Evolutionary conservation across 148 eudicot genomes (phyloP), one percentile per base, ranked within the genome.

Genomic region (Camellia lanceoleosa): DNA sequence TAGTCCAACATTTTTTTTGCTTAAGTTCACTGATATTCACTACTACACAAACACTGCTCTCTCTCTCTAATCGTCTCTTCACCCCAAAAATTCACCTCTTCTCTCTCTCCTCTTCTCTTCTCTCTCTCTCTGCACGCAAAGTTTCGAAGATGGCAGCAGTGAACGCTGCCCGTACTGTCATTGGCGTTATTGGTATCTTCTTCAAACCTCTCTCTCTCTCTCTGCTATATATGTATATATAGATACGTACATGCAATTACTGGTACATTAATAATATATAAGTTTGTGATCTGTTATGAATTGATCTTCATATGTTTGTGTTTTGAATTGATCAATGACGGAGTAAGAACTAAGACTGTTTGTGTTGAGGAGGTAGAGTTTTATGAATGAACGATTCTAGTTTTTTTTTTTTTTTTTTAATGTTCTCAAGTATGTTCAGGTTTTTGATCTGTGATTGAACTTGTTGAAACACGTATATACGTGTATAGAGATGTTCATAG

Each of bases 131-230:
- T 77, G 42, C n/a, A 5, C 38, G 38, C 38, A 30, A 14, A 30
- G 44, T 10, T 41, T 67, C 61, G 56, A 60, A 71, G 61, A 80
- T 80, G 82, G 76, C 14, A 64, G 13, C 15, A 7, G 54, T n/a
- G 7, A 65, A 19, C 18, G 4, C 3, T 52, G 44, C 75, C 54
- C 88, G 85, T 52, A 70, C 67, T 16, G 44, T 74, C 55, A 69
- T 85, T 5, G 88, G 88, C 71, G 46, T 82, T 61, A 68, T 82
- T 5, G 88, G 88, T 85, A 46, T 43, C 38, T 30, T 44, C 30
- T 3, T 12, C 20, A 23, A 51, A 52, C 4, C 74, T 71, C 43
- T 54, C 75, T 71, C 14, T 14, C 13, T 58, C 2, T 78, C 42
- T 55, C 59, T 52, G 11, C 20, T 7, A 54, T 18, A 52, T 54